Evolutionary conservation across 2,329 filamentous ascomycete genomes (phyloP).

Genomic region (Sodiomyces alkalinus): DNA sequence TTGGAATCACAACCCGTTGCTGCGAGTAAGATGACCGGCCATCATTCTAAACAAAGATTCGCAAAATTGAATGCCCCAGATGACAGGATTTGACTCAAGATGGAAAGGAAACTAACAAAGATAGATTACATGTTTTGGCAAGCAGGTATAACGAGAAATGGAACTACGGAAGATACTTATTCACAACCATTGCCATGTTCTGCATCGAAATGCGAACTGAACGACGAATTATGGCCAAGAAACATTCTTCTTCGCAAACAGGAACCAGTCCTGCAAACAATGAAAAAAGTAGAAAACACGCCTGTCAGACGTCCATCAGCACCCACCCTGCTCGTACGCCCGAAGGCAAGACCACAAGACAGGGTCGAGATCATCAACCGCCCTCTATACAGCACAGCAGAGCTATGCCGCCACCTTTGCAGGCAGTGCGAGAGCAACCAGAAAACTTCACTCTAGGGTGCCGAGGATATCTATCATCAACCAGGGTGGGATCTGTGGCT

Average conservation of each 20-base stretch:
- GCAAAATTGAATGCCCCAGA: too few species aligned
- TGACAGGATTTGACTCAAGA: too few species aligned
- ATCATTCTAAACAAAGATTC: too few species aligned
- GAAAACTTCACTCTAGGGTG: conserved; percentile 73
- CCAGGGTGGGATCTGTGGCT: conserved; percentile 93
- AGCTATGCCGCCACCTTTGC: conserved; percentile 41
- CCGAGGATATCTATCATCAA: conserved; percentile 86
- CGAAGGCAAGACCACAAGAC: conserved; percentile 56
- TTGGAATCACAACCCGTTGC: too few species aligned
- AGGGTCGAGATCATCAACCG: conserved; percentile 89
- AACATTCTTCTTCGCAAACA: conserved; percentile 34
- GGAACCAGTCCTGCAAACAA: conserved; percentile 32
- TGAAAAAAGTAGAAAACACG: conserved; percentile 38
- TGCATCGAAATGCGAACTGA: neutral
- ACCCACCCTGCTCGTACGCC: conserved; percentile 66
- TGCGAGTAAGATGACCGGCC: too few species aligned
- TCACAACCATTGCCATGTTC: too few species aligned
- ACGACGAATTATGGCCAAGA: neutral
- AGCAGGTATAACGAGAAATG: too few species aligned
- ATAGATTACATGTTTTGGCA: too few species aligned
- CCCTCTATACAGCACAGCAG: conserved; percentile 55
- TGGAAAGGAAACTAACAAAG: too few species aligned
- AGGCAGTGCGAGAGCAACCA: conserved; percentile 43
- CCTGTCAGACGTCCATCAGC: conserved; percentile 85
- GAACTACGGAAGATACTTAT: too few species aligned